A percentile compares a stretch with the other conserved stretches of the same genome.
phyloP scores from a whole-genome alignment of 257 asterid species.

The Fraxinus pennsylvanica region DNA sequence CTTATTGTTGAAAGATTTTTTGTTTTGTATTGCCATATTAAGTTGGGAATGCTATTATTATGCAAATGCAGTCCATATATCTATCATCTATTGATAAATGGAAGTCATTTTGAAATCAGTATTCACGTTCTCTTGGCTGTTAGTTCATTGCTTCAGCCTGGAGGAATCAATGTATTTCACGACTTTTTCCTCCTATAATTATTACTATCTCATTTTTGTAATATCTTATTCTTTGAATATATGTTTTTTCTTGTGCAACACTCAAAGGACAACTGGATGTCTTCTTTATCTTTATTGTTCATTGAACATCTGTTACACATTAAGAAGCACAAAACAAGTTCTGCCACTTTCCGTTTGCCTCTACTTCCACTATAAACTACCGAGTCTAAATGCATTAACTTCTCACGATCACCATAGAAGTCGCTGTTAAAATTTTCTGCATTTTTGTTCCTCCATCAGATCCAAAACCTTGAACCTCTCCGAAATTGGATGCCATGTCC shows the following conservation, averaged over 20 bases:
- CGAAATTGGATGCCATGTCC: background rate
- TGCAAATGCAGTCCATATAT: background rate
- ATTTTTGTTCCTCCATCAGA: background rate
- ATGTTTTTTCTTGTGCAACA: background rate
- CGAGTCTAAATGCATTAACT: background rate
- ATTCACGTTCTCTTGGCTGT: background rate
- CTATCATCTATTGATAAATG: background rate
- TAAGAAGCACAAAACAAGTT: background rate
- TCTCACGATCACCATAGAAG: background rate
- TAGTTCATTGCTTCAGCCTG: background rate
- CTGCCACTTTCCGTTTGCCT: background rate
- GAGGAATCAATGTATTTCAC: background rate
- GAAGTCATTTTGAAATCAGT: background rate
- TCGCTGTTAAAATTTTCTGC: background rate
- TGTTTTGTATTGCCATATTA: background rate
- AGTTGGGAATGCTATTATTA: background rate
- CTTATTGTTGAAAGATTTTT: background rate
- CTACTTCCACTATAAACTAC: background rate
- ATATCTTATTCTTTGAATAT: background rate
- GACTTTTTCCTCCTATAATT: background rate
- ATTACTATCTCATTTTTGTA: background rate
- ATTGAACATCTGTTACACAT: background rate
- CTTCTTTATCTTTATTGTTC: background rate
- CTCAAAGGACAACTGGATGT: background rate
- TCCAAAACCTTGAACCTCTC: background rate